phyloP scores from a whole-genome alignment of 805 yeast genomes.

The Tetrapisispora fleetii region DNA sequence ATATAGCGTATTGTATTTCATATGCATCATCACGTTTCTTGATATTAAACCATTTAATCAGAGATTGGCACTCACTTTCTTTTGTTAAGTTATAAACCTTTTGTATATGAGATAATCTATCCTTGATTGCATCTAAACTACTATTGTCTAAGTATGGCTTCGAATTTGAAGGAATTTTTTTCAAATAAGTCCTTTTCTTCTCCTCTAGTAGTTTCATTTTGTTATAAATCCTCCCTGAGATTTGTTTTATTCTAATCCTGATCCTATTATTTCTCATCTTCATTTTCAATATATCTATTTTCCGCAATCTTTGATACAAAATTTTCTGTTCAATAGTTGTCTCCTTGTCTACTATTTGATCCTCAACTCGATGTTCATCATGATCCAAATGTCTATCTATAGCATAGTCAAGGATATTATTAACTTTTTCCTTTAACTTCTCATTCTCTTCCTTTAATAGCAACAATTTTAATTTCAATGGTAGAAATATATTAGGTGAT shows the following conservation, averaged over 20 bases:
- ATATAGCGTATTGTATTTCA: constrained; percentile 17
- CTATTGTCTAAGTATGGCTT: background rate
- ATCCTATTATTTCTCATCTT: constrained; percentile 15
- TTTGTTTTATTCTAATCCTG: constrained; percentile 1
- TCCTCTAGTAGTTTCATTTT: constrained; percentile 4
- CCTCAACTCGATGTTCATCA: background rate
- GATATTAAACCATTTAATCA: constrained; percentile 17
- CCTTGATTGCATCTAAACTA: constrained; percentile 3
- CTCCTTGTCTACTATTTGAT: background rate
- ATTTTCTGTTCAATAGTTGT: constrained; percentile 3
- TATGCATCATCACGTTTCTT: constrained; percentile 12
- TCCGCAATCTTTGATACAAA: constrained; percentile 8
- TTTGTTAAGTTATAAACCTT: constrained; percentile 7
- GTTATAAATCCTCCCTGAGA: constrained; percentile 5
- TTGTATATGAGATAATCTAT: constrained; percentile 9
- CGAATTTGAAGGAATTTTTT: background rate
- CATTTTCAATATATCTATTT: constrained; percentile 10
- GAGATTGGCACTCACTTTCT: constrained; percentile 7
- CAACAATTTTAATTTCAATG: constrained; percentile 12
- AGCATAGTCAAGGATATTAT: constrained; percentile 13
- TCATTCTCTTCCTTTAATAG: constrained; percentile 9
- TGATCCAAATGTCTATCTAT: background rate
- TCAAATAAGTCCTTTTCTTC: background rate
- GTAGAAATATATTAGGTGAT: constrained; percentile 17
- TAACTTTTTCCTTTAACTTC: constrained; percentile 11